Percentiles rank a stretch among this genome's conserved stretches.
Evolutionary conservation across 164 flowering plant genomes (phyloP).

Genomic region (Vitis labrusca): DNA sequence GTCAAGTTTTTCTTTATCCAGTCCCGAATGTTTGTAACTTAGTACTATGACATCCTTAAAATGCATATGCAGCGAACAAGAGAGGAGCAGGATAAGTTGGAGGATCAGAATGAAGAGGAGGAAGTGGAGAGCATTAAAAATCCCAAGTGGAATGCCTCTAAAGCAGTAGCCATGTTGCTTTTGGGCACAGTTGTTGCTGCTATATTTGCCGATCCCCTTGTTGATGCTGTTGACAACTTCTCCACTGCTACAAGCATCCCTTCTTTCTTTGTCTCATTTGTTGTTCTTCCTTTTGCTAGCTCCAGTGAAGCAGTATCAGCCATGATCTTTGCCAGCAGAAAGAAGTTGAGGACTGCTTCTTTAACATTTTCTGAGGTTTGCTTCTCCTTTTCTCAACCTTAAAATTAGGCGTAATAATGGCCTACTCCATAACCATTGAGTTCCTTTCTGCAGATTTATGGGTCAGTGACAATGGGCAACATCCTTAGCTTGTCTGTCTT

Average conservation of each 20-base stretch:
- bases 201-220: slow-evolving; percentile 47
- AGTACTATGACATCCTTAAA: not conserved
- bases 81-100: slow-evolving; percentile 23
- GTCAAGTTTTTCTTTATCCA: not conserved
- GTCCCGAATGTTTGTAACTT: too few species aligned
- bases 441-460: slow-evolving; percentile 24
- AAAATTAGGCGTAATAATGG: too few species aligned
- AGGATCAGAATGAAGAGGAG: slow-evolving; percentile 15
- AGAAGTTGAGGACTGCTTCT: slow-evolving; percentile 36
- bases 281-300: slow-evolving; percentile 43
- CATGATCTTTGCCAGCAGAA: slow-evolving; percentile 32
- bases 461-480: slow-evolving; percentile 36
- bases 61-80: slow-evolving; percentile 25
- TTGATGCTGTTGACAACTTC: slow-evolving; percentile 47
- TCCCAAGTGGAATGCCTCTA: slow-evolving; percentile 20
- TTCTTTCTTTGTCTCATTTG: slow-evolving; percentile 46
- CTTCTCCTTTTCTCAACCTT: not conserved
- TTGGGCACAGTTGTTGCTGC: slow-evolving; percentile 43
- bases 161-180: slow-evolving; percentile 37
- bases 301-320: slow-evolving; percentile 44
- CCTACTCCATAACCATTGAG: not conserved
- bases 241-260: slow-evolving; percentile 42
- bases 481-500: slow-evolving; percentile 28
- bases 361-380: slow-evolving; percentile 56
- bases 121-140: slow-evolving; percentile 6